Conservation (phyloP, 192 early-diverging fungal species). For the Podila epicladia region DNA sequence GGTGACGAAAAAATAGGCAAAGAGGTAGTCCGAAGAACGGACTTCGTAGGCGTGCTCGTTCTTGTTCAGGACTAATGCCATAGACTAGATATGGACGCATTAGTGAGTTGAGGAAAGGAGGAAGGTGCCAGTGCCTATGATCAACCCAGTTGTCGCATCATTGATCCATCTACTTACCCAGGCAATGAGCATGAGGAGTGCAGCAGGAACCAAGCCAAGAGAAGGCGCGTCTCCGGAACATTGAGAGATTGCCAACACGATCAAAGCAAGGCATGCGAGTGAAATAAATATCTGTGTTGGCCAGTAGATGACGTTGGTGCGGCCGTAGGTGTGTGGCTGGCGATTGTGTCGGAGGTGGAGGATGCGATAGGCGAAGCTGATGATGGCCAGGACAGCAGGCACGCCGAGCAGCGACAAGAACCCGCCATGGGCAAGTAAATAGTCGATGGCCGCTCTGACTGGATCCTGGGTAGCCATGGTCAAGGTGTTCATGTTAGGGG, state of each 20-base stretch:
- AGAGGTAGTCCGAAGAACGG: constrained; percentile 33
- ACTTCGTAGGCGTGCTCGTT: constrained; percentile 19
- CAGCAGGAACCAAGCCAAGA: background rate
- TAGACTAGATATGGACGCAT: constrained; percentile 4
- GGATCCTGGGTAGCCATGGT: constrained; percentile 8
- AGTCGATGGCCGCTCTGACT: constrained; percentile 11
- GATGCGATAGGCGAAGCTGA: constrained; percentile 14
- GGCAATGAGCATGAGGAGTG: background rate
- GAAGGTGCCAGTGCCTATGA: too few species aligned
- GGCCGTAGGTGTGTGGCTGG: constrained; percentile 20
- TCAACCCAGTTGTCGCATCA: too few species aligned
- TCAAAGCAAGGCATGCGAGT: constrained; percentile 7
- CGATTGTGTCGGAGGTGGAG: background rate
- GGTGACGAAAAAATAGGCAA: constrained; percentile 5
- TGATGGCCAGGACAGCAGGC: constrained; percentile 9
- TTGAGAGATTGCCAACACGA: background rate
- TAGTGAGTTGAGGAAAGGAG: background rate
- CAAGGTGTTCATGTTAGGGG: background rate
- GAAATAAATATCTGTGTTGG: constrained; percentile 24
- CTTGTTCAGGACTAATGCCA: constrained; percentile 13
- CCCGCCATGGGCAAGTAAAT: constrained; percentile 22
- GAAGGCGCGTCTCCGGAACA: background rate
- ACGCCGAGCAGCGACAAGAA: constrained; percentile 25
- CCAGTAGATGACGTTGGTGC: constrained; percentile 37
- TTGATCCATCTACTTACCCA: constrained; percentile 13